Evolutionary conservation across 495 filamentous ascomycete species (phyloP).

Genomic region (Trichoderma reesei): DNA sequence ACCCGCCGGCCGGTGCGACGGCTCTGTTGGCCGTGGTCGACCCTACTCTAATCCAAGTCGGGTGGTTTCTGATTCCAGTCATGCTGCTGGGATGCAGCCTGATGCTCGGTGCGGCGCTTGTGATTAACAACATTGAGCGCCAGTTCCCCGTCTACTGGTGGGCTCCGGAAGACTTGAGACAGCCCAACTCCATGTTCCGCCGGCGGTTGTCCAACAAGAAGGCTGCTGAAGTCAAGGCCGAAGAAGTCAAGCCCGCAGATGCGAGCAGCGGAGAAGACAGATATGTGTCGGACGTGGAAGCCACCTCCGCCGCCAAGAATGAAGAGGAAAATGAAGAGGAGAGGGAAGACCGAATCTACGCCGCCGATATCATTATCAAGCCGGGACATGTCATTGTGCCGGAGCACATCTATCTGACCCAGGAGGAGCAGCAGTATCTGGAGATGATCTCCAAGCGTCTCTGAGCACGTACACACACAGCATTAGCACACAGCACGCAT

Average conservation of each 20-base stretch:
- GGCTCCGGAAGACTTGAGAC: constrained; percentile 36
- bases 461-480: not conserved
- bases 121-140: constrained; percentile 70
- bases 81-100: constrained; percentile 54
- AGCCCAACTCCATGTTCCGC: constrained; percentile 4
- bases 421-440: constrained; percentile 31
- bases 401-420: constrained; percentile 25
- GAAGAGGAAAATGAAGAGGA: not conserved
- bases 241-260: constrained; percentile 8
- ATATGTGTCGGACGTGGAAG: constrained; percentile 9
- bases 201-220: not conserved
- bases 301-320: not conserved
- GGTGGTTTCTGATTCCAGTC: constrained; percentile 64
- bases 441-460: constrained; percentile 30
- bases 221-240: constrained; percentile 4
- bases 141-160: constrained; percentile 77
- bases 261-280: constrained; percentile 9
- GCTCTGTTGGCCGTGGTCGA: constrained; percentile 68
- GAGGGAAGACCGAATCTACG: constrained; percentile 9
- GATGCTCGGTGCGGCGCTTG: constrained; percentile 54
- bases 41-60: constrained; percentile 43
- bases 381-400: constrained; percentile 25
- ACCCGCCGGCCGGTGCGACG: constrained; percentile 84
- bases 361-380: constrained; percentile 22
- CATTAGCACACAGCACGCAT: not conserved